Base-by-base conservation (phyloP, 1,284 basidiomycete genomes). In the Tetrapyrgos nigripes region DNA sequence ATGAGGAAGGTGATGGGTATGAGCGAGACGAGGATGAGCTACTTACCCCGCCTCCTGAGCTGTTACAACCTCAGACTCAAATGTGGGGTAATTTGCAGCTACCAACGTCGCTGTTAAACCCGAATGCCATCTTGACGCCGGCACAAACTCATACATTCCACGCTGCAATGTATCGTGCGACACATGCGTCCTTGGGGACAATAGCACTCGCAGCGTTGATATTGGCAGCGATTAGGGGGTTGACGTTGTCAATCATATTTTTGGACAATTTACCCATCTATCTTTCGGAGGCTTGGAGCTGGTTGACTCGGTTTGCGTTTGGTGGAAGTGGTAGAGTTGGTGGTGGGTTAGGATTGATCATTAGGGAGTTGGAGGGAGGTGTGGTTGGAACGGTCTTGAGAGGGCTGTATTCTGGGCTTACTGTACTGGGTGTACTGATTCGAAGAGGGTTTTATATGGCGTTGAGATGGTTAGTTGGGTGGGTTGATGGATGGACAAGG, bases 181-280 rank as follows among this genome's bases (percentile, higher is more conserved):
- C 88, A 0, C 89, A 92, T 14, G 88, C 92, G 0, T 93, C 91
- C 0, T 76, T 97, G 1, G 95, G 95, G 2, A 89, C 89, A 1
- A 70, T 57, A 19, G 37, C 23, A 82, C 78, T 95, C 44, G 86
- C 92, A 2, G 85, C 92, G 0, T 79, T 95, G 14, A 84, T 95
- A 37, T 83, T 96, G 35, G 88, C 93, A 1, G 73, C 82, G 24
- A 81, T 93, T 26, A 86, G 87, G n/a, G 53, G 83, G 13, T 72
- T 89, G 45, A 73, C 79, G 0, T 73, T 88, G 3, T 53, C 84
- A 31, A 76, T 79, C 0, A 59, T 83, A 6, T 77, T 79, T 51
- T 74, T 92, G 10, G 81, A 85, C 29, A 77, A 79, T 21, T 70
- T 86, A 4, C 86, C 86, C 2, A 70, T 81, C 11, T 89, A 86